These are phyloP conservation scores for Saitozyma sp. DNA, from an alignment of 768 basidiomycete species.

Conservation along the genomic window DNA sequence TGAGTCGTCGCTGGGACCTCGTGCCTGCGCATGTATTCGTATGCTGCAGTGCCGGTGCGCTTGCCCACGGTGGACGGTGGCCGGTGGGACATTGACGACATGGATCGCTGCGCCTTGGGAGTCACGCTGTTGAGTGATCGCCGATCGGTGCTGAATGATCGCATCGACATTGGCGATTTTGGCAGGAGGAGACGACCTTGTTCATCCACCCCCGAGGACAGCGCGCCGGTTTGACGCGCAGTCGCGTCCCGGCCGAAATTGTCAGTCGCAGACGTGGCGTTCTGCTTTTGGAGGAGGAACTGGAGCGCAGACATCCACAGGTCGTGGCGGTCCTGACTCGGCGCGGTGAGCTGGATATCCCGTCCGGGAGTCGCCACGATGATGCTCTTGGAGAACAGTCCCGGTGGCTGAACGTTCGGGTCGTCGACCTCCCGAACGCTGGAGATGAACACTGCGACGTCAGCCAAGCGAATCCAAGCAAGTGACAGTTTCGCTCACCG, in stretches of 20 bases:
- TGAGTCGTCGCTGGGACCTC: slow-evolving; percentile 39
- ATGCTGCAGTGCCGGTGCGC: slow-evolving; percentile 84
- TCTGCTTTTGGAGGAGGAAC: slow-evolving; percentile 13
- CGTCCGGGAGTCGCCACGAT: slow-evolving; percentile 87
- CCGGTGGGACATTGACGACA: slow-evolving; percentile 33
- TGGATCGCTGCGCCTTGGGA: slow-evolving; percentile 26
- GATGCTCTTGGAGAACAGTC: slow-evolving; percentile 87
- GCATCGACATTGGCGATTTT: slow-evolving; percentile 35
- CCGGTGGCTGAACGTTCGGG: slow-evolving; percentile 93
- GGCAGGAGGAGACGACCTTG: slow-evolving; percentile 31
- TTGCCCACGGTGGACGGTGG: slow-evolving; percentile 61
- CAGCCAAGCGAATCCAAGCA: slow-evolving; percentile 20
- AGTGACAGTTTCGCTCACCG: slow-evolving; percentile 62
- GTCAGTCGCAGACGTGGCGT: slow-evolving; percentile 7
- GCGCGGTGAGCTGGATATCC: slow-evolving; percentile 98
- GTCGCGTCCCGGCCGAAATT: slow-evolving; percentile 6
- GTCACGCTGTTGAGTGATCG: slow-evolving; percentile 30
- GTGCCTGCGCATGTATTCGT: slow-evolving; percentile 77
- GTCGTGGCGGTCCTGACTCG: slow-evolving; percentile 91
- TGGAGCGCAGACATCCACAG: slow-evolving; percentile 73
- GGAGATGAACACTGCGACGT: slow-evolving; percentile 78
- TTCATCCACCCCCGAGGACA: slow-evolving; percentile 23
- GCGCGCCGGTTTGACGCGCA: slow-evolving; percentile 5
- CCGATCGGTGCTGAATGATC: slow-evolving; percentile 24
- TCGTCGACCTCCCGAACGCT: slow-evolving; percentile 88